Base-by-base conservation (phyloP, 2,329 filamentous ascomycete genomes). In the Sarocladiaceae sp. region DNA sequence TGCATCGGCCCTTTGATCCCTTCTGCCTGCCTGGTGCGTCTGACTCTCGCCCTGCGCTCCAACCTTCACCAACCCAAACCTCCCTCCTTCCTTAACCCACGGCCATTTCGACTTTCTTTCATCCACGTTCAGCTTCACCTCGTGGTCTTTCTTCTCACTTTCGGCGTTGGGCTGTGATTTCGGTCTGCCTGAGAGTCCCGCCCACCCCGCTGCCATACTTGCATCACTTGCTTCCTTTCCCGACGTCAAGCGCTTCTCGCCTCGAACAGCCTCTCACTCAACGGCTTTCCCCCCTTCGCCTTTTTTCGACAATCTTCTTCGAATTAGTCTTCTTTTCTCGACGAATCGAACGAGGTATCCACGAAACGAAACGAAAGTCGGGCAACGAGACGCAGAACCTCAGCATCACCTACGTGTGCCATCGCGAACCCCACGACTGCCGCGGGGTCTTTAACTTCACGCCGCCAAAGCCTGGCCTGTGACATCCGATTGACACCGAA, bases 161-260 rank as follows among this genome's bases (percentile, higher is more conserved):
- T 15, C 7, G 44, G 44, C 28, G 44, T 22, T 48, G 44, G 26
- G 26, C 26, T 20, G 15, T 33, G 13, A 15, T 20, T 20, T 29
- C 26, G 31, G 26, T 33, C 18, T 48, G 44, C 44, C 44, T 48
- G 26, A 48, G 28, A 48, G 23, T 6, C 44, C 44, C 44, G 26
- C 26, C 44, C 44, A n/a, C 26, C 44, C 44, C 28, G 44, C 44
- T 20, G n/a, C 17, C 28, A 26, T 22, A 11, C 20, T 48, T 48
- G 26, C 44, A 8, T 48, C 13, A 28, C 26, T 22, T 31, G 44
- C 44, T 46, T 25, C n/a, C 40, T 17, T 46, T 26, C 40, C 29
- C 22, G 23, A 48, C 44, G 26, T 48, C 26, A 48, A 48, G 25
- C 44, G 44, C 28, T 28, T 48, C 20, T 46, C 40, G 25, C 44